phyloP scores from a whole-genome alignment of 1,139 yeast genomes.

The Zygosaccharomyces pseudobailii region DNA sequence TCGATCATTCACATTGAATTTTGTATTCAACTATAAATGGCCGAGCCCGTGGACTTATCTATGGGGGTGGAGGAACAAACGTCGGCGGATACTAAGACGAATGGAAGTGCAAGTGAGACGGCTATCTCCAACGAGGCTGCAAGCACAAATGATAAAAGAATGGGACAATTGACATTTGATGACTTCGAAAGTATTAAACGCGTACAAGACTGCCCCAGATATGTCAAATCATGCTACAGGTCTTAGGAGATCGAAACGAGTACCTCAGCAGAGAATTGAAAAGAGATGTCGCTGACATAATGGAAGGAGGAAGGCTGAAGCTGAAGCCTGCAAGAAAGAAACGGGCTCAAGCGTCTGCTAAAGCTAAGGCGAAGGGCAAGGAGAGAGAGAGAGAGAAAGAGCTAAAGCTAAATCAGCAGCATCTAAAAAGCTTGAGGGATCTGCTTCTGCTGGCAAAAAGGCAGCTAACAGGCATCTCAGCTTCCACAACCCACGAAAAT shows the following conservation, averaged over 20 bases:
- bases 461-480: slow-evolving; percentile 4
- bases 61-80: slow-evolving; percentile 3
- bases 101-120: slow-evolving; percentile 4
- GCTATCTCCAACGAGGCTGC: neutral
- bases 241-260: slow-evolving; percentile 26
- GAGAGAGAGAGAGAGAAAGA: slow-evolving; percentile 14
- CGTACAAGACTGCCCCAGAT: slow-evolving; percentile 10
- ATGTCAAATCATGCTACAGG: slow-evolving; percentile 13
- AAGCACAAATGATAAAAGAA: slow-evolving; percentile 5
- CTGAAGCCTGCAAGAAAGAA: slow-evolving; percentile 11
- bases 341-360: slow-evolving; percentile 38
- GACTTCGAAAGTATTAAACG: slow-evolving; percentile 12
- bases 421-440: slow-evolving; percentile 6
- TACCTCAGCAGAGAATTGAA: slow-evolving; percentile 18
- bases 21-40: slow-evolving; percentile 3
- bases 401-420: slow-evolving; percentile 7
- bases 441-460: slow-evolving; percentile 2
- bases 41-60: slow-evolving; percentile 5
- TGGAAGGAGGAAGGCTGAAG: slow-evolving; percentile 14
- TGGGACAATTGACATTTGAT: slow-evolving; percentile 14
- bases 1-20: neutral
- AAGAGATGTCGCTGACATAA: slow-evolving; percentile 15
- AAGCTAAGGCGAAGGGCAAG: slow-evolving; percentile 43
- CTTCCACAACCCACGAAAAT: slow-evolving; percentile 7
- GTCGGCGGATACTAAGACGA: slow-evolving; percentile 12